Base-by-base conservation (phyloP, 768 basidiomycete genomes). In the Termitomyces sp. region DNA sequence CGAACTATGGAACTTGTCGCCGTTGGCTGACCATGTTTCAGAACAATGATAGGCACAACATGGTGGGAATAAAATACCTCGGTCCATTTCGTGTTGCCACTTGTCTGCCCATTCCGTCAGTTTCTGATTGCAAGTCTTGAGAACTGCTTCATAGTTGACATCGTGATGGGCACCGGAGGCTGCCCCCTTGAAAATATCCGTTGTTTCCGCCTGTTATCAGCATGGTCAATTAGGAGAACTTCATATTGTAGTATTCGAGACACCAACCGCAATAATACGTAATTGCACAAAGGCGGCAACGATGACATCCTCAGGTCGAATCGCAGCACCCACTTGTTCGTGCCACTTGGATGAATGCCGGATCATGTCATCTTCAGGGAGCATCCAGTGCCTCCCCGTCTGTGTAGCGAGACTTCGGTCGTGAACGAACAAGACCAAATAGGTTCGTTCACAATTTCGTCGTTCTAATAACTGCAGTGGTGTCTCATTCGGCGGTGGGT, bases 381-480 rank as follows among this genome's bases (percentile, higher is more conserved):
- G 78, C 91, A 93, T 93, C 89, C 89, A 92, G 58, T 83, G 84
- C 42, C 88, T 78, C 47, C 91, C 91, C 1, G 91, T 92, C 69
- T 93, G 91, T 70, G 88, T 91, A 71, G 86, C 88, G 45, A 93
- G 77, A 64, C 87, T 89, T 53, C 91, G 85, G 69, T 94, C 91
- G 64, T 94, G 91, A 42, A 91, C 85, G 64, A 89, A 94, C 14
- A 94, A 72, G 14, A 94, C 89, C 47, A 94, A 81, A 68, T 91
- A 93, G 1, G 91, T 91, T 58, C 91, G 81, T 71, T 94, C 91
- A 60, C 88, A 79, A 64, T 93, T 92, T 35, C 91, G 84, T 34
- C 91, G 85, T 66, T 93, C 90, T 25, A 84, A 76, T 52, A 77
- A 69, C 64, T 89, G 85, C 34, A 84, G 73, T 40, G 84, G 82